Percentiles rank a stretch among this genome's conserved stretches.
Conservation (phyloP, 805 yeast genomes). For the Hanseniaspora vineae region DNA sequence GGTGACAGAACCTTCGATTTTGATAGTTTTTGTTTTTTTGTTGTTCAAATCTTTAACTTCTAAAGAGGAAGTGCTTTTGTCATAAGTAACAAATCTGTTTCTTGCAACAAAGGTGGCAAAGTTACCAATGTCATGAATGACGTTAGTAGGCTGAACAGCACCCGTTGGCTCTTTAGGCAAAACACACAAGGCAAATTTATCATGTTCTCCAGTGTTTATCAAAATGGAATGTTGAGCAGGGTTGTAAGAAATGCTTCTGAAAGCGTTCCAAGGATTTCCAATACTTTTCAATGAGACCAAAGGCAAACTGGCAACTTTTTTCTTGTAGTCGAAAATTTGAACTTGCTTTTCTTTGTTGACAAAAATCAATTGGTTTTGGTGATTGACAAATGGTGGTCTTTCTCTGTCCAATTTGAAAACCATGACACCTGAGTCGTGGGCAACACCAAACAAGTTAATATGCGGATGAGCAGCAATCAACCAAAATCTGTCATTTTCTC, state of each 20-base stretch:
- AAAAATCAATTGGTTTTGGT: slow-evolving; percentile 62
- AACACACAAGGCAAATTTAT: slow-evolving; percentile 58
- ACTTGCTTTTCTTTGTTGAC: slow-evolving; percentile 79
- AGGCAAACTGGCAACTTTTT: slow-evolving; percentile 57
- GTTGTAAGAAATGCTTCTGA: slow-evolving; percentile 76
- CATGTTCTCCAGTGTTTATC: slow-evolving; percentile 63
- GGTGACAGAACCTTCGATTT: slow-evolving; percentile 50
- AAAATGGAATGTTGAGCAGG: slow-evolving; percentile 83
- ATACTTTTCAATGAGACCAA: slow-evolving; percentile 72
- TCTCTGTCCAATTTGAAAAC: slow-evolving; percentile 95
- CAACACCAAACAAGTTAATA: slow-evolving; percentile 87
- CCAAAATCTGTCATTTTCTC: slow-evolving; percentile 95
- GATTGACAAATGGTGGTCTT: slow-evolving; percentile 62
- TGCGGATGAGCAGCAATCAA: slow-evolving; percentile 76
- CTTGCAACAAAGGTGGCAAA: slow-evolving; percentile 88
- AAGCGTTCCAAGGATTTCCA: slow-evolving; percentile 77
- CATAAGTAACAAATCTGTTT: slow-evolving; percentile 80
- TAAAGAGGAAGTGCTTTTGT: slow-evolving; percentile 48
- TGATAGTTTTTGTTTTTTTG: slow-evolving; percentile 68
- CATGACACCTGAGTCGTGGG: slow-evolving; percentile 96
- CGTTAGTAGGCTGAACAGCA: slow-evolving; percentile 83
- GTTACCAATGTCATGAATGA: slow-evolving; percentile 67
- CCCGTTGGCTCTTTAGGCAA: slow-evolving; percentile 83
- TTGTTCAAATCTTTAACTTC: slow-evolving; percentile 77
- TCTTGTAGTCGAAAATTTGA: slow-evolving; percentile 60